phyloP scores from a whole-genome alignment of 345 rosid species.

The Streptanthus diversifolius region DNA sequence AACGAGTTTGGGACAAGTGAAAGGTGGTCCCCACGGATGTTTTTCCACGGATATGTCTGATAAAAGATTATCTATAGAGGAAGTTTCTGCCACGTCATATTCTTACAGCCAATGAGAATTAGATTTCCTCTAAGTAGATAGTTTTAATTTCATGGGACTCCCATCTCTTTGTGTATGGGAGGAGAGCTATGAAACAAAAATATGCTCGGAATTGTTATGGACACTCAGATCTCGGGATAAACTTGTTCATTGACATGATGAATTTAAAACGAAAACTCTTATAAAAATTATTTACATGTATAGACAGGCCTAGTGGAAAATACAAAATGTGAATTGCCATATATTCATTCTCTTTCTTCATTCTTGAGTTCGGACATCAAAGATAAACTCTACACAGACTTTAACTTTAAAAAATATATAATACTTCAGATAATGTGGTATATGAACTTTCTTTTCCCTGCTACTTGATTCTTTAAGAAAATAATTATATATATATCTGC shows the following conservation, averaged over 20 bases:
- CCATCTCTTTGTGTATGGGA: constrained; percentile 21
- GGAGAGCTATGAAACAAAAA: not conserved
- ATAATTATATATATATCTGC: constrained; percentile 44
- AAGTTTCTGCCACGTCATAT: constrained; percentile 45
- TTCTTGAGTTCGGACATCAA: not conserved
- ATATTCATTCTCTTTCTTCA: not conserved
- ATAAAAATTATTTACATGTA: not conserved
- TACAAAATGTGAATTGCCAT: not conserved
- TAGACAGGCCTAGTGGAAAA: not conserved
- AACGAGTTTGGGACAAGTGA: constrained; percentile 22
- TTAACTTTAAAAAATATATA: not conserved
- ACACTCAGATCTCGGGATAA: constrained; percentile 1
- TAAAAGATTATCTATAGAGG: constrained; percentile 54
- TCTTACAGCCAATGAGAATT: constrained; percentile 49
- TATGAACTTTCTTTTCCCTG: constrained; percentile 9
- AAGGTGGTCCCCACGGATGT: constrained; percentile 4
- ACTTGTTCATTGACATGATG: constrained; percentile 2
- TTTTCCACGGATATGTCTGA: constrained; percentile 27
- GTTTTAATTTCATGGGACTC: constrained; percentile 28
- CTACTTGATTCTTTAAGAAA: not conserved
- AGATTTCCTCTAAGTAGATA: constrained; percentile 52
- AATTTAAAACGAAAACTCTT: not conserved
- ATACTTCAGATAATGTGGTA: constrained; percentile 22
- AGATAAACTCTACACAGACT: constrained; percentile 22
- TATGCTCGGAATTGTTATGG: constrained; percentile 15